A percentile compares a stretch with the other conserved stretches of the same genome.
Evolutionary conservation across 768 basidiomycete species (phyloP).

Genomic region (Cyathus striatus): DNA sequence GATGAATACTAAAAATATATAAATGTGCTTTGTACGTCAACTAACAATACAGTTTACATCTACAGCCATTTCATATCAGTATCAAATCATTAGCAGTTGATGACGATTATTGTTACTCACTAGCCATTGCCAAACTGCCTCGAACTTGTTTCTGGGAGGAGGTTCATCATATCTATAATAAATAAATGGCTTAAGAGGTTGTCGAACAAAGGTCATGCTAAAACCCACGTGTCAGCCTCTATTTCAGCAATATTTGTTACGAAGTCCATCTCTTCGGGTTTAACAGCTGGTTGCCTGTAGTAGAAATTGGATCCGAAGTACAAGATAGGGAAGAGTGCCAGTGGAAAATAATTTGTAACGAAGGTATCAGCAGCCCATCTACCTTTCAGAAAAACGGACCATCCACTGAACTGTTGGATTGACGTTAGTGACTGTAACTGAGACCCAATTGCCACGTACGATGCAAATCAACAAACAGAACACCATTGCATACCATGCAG

Average conservation of each 20-base stretch:
- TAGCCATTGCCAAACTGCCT: slow-evolving; percentile 77
- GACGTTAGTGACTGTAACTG: neutral
- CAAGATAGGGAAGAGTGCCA: slow-evolving; percentile 68
- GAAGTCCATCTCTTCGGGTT: slow-evolving; percentile 80
- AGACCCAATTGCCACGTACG: slow-evolving; percentile 34
- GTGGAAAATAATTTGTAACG: slow-evolving; percentile 78
- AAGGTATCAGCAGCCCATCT: slow-evolving; percentile 56
- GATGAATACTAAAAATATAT: too few species aligned
- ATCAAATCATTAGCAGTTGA: too few species aligned
- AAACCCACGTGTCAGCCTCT: slow-evolving; percentile 52
- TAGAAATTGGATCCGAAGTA: slow-evolving; percentile 57
- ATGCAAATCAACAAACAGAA: slow-evolving; percentile 49
- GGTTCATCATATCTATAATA: slow-evolving; percentile 56
- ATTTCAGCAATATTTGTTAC: slow-evolving; percentile 63
- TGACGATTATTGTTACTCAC: too few species aligned
- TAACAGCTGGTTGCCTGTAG: slow-evolving; percentile 40
- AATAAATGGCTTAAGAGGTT: slow-evolving; percentile 1
- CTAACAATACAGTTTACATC: too few species aligned
- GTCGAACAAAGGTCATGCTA: neutral
- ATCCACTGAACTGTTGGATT: slow-evolving; percentile 34
- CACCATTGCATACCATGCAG: slow-evolving; percentile 53
- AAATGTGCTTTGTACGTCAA: too few species aligned
- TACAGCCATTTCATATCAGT: too few species aligned
- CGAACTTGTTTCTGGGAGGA: slow-evolving; percentile 60
- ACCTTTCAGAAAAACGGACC: slow-evolving; percentile 34